Base-by-base conservation (phyloP, 306 rosid species). In the Cucurbita pepo region DNA sequence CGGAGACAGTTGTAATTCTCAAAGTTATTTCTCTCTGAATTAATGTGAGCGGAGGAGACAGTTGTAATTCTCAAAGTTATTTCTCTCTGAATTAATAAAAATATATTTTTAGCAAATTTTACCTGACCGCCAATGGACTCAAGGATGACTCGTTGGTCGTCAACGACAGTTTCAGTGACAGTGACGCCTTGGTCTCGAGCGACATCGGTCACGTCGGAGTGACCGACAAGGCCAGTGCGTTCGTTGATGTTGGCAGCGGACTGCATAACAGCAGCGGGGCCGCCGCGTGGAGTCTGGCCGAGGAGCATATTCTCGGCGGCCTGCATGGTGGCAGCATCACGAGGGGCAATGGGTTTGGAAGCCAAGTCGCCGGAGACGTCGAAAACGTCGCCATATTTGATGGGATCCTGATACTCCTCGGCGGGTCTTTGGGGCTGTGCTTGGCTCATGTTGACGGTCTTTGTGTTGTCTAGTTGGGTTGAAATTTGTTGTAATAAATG, bases 221-320 rank as follows among this genome's bases (percentile, higher is more conserved):
- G 82, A 51, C 74, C 45, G 0, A 78, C 82, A 0, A 83, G 62
- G 5, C 88, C 87, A 0, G 74, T 73, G 10, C 54, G 43, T 54
- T 70, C 8, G 67, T 92, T 92, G 15, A 76, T 1, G 0, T 78
- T 13, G 0, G 95, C 92, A 0, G 92, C 96, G 0, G 87, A 85
- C 78, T 88, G 87, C 92, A 90, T 92, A 21, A 86, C 88, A 0
- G 87, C 63, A 0, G 96, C 90, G 0, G 90, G 92, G 3, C 95
- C 81, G 0, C 89, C 90, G 34, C 71, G 82, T 15, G 69, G 88
- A 62, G 90, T 83, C 43, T 82, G 79, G 7, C 96, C 89, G 6
- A 88, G 54, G 0, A 78, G 79, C 12, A 69, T 37, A 78, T 80
- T 84, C 72, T 88, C 96, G 0, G 85, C 85, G 2, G 92, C 83